Conservation (phyloP, 208 protist genomes). For the Acanthamoeba lenticulata region DNA sequence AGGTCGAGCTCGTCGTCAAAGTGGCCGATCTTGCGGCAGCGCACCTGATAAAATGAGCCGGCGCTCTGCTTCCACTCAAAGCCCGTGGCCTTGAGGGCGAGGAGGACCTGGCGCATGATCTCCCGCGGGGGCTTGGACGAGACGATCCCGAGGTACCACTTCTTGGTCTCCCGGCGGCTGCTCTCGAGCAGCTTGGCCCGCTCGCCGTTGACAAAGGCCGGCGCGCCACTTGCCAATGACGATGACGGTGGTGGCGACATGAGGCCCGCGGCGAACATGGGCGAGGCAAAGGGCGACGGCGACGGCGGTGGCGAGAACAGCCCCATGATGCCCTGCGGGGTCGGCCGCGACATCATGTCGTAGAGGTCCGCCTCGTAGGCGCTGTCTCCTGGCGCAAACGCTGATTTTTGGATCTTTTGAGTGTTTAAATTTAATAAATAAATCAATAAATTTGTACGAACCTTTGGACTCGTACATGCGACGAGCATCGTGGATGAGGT, state of each 20-base stretch:
- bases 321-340: background rate
- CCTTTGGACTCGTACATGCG: slow-evolving; percentile 44
- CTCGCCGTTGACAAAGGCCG: slow-evolving; percentile 9
- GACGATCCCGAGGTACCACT: slow-evolving; percentile 46
- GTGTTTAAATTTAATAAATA: background rate
- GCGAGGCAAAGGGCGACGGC: background rate
- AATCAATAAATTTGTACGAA: background rate
- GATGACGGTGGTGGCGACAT: background rate
- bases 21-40: background rate
- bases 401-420: background rate
- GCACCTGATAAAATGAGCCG: slow-evolving; percentile 16
- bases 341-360: background rate
- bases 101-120: slow-evolving; percentile 46
- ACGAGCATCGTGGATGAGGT: slow-evolving; percentile 37
- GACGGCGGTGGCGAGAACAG: background rate
- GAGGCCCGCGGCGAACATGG: background rate
- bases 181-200: slow-evolving; percentile 35
- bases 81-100: slow-evolving; percentile 6
- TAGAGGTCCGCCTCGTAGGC: background rate
- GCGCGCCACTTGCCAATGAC: background rate
- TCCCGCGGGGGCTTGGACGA: slow-evolving; percentile 9
- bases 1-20: background rate
- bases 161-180: slow-evolving; percentile 27
- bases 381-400: background rate
- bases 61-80: slow-evolving; percentile 46